Percentiles rank a stretch among this genome's conserved stretches.
Conservation (phyloP, 208 protist species). For the Plasmodiophora brassicae region DNA sequence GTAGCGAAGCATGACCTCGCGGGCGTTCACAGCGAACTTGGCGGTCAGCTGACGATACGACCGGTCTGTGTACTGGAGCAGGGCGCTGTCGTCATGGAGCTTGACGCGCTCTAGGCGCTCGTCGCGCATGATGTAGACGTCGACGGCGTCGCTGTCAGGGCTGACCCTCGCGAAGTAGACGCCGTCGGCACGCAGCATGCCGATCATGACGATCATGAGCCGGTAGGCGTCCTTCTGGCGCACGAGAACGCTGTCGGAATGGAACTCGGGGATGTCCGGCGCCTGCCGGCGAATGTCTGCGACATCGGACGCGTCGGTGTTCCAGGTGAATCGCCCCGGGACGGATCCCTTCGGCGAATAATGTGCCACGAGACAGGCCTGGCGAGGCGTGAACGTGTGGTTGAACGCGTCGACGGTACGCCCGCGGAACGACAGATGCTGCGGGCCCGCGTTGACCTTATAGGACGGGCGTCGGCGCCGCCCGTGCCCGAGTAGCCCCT, state of each 20-base stretch:
- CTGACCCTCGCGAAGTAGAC: not conserved
- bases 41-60: conserved; percentile 4
- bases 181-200: not conserved
- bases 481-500: not conserved
- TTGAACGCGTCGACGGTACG: conserved; percentile 9
- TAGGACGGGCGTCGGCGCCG: not conserved
- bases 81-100: not conserved
- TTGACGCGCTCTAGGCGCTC: not conserved
- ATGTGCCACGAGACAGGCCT: not conserved
- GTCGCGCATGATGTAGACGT: conserved; percentile 2
- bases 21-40: not conserved
- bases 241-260: not conserved
- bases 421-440: not conserved
- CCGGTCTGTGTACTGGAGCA: not conserved
- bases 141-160: not conserved
- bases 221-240: conserved; percentile 2
- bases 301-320: not conserved
- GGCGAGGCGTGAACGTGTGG: not conserved
- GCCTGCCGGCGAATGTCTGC: not conserved
- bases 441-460: not conserved
- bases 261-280: not conserved
- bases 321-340: not conserved
- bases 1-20: not conserved
- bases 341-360: not conserved
- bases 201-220: not conserved